Conservation (phyloP, 495 filamentous ascomycete species). For the Pseudevernia furfuracea region DNA sequence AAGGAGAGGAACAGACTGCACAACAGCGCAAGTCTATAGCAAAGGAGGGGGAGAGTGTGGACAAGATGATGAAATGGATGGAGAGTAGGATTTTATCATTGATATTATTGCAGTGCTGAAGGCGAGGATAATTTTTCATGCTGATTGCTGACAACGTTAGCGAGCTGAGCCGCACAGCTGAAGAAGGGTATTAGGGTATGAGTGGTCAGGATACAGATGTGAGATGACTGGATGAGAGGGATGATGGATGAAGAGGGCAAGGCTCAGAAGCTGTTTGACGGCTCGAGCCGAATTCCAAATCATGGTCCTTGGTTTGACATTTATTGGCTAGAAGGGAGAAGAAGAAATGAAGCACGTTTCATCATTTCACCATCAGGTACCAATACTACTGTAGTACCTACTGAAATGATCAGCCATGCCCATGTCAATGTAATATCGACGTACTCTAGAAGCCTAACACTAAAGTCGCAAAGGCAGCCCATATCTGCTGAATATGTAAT, state of each 20-base stretch:
- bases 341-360: no score
- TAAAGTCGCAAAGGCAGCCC: no score
- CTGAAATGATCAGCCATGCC: no score
- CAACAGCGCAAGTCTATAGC: background rate
- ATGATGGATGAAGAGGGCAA: background rate
- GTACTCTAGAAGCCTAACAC: no score
- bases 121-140: background rate
- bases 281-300: no score
- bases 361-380: no score
- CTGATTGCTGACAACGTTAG: background rate
- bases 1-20: background rate
- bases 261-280: background rate
- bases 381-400: no score
- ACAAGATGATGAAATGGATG: background rate
- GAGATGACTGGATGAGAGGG: background rate
- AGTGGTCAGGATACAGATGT: background rate
- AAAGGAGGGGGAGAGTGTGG: background rate
- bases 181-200: background rate
- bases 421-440: no score
- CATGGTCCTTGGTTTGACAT: no score
- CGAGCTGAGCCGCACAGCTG: slow-evolving; percentile 1
- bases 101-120: background rate
- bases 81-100: background rate
- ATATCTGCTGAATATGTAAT: no score
- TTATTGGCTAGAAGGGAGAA: no score